Percentiles rank a stretch among this genome's conserved stretches.
Conservation (phyloP, 75 land plant species). For the Selaginella tamariscina region DNA sequence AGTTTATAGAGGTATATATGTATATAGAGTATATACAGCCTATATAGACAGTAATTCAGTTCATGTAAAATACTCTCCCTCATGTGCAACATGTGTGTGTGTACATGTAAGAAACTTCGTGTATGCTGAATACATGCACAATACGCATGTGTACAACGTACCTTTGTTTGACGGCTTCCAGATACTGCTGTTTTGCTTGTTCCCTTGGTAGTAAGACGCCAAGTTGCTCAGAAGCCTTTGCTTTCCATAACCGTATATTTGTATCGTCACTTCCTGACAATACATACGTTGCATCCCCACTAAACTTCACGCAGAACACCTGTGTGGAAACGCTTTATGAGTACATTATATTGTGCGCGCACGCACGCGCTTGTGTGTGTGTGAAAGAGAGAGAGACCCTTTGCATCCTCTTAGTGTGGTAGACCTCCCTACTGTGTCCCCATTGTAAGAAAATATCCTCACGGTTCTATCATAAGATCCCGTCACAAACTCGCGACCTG, state of each 20-base stretch:
- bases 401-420: slow-evolving; percentile 96
- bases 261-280: slow-evolving; percentile 98
- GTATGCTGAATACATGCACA: too few relatives aligned
- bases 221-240: slow-evolving; percentile 92
- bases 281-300: slow-evolving; percentile 73
- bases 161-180: slow-evolving; percentile 64
- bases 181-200: slow-evolving; percentile 64
- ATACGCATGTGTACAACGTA: too few relatives aligned
- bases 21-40: too few relatives aligned
- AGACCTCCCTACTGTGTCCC: slow-evolving; percentile 93
- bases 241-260: slow-evolving; percentile 89
- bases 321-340: slow-evolving; percentile 29
- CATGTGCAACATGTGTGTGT: too few relatives aligned
- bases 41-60: too few relatives aligned
- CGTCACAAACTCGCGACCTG: slow-evolving; percentile 96
- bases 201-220: slow-evolving; percentile 97
- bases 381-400: slow-evolving; percentile 27
- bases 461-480: slow-evolving; percentile 98
- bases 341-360: too few relatives aligned
- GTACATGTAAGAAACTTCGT: too few relatives aligned
- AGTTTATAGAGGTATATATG: too few relatives aligned
- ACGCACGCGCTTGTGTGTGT: too few relatives aligned
- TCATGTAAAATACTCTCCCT: too few relatives aligned
- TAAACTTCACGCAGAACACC: slow-evolving; percentile 78
- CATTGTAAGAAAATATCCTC: slow-evolving; percentile 82